Percentiles rank a stretch among this genome's conserved stretches.
Evolutionary conservation across 768 basidiomycete species (phyloP).

Genomic region (Punctularia strigosozonata): DNA sequence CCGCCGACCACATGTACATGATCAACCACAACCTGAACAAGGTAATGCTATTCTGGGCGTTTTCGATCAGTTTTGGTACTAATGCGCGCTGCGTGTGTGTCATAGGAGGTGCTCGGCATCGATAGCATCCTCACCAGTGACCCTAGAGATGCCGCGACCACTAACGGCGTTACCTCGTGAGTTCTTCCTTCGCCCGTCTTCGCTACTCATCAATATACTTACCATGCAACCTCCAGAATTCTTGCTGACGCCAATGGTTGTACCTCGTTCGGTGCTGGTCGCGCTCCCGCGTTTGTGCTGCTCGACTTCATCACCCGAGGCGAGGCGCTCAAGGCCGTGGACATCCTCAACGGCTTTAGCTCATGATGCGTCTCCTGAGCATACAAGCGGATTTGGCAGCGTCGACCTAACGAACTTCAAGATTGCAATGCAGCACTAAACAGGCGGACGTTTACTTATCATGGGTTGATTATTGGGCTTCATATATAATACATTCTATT

Average conservation of each 20-base stretch:
- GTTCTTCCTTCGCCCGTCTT: conserved; percentile 3
- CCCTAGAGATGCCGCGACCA: conserved; percentile 14
- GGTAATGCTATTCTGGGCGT: too few species aligned
- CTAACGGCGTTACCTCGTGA: conserved; percentile 20
- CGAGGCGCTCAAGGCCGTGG: conserved; percentile 28
- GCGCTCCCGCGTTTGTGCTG: conserved; percentile 40
- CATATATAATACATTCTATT: too few species aligned
- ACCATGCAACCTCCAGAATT: conserved; percentile 22
- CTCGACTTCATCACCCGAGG: conserved; percentile 43
- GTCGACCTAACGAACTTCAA: too few species aligned
- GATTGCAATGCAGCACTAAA: too few species aligned
- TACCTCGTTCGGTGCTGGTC: conserved; percentile 27
- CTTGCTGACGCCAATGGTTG: conserved; percentile 33
- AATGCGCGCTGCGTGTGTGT: too few species aligned
- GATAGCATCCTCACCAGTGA: conserved; percentile 17
- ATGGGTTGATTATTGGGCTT: too few species aligned
- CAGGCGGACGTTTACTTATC: too few species aligned
- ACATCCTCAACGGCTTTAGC: conserved; percentile 29
- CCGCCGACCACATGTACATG: conserved; percentile 41
- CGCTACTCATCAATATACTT: too few species aligned
- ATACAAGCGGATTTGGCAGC: too few species aligned
- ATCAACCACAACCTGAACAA: conserved; percentile 48
- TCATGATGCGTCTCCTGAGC: background rate
- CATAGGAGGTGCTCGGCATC: conserved; percentile 21
- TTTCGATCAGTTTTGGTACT: too few species aligned